A percentile compares a stretch with the other conserved stretches of the same genome.
These are phyloP conservation scores for Phialocephala sp. DNA, from an alignment of 2,329 filamentous ascomycete species.

Conservation along the genomic window DNA sequence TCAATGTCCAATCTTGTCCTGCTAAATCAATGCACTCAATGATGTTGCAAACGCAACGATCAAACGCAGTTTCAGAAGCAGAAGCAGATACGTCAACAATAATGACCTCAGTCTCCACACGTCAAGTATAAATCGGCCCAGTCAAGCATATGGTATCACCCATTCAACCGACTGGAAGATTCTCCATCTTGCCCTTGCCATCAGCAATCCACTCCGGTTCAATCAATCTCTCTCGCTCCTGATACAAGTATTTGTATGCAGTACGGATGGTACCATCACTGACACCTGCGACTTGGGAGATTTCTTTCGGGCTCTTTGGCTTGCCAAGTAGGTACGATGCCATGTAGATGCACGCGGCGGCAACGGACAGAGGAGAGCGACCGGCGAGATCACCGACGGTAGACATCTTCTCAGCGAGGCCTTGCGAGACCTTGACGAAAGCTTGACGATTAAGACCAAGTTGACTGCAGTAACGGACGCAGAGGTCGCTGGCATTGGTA, in stretches of 20 bases:
- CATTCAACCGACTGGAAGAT: conserved; percentile 60
- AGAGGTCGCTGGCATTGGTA: conserved; percentile 83
- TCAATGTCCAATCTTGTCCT: conserved; percentile 24
- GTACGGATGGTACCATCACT: conserved; percentile 97
- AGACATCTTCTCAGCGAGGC: conserved; percentile 78
- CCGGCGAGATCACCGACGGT: conserved; percentile 80
- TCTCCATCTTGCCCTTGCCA: conserved; percentile 72
- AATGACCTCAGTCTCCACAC: conserved; percentile 8
- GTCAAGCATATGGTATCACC: conserved; percentile 37
- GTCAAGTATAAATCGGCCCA: conserved; percentile 6
- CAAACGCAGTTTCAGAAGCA: conserved; percentile 21
- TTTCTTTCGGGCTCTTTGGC: conserved; percentile 81
- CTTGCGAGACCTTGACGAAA: conserved; percentile 80
- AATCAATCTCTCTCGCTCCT: conserved; percentile 74
- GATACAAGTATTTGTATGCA: conserved; percentile 88
- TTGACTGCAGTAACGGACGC: conserved; percentile 86
- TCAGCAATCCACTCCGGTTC: conserved; percentile 76
- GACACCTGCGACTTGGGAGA: conserved; percentile 82
- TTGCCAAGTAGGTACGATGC: conserved; percentile 86
- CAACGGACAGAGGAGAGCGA: conserved; percentile 90
- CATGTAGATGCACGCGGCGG: conserved; percentile 97
- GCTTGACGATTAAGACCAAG: conserved; percentile 74
- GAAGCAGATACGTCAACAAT: conserved; percentile 21
- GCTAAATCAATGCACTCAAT: conserved; percentile 27
- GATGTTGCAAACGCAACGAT: conserved; percentile 26